Conservation (phyloP, 1,284 basidiomycete genomes). For the Heterobasidion irregulare region DNA sequence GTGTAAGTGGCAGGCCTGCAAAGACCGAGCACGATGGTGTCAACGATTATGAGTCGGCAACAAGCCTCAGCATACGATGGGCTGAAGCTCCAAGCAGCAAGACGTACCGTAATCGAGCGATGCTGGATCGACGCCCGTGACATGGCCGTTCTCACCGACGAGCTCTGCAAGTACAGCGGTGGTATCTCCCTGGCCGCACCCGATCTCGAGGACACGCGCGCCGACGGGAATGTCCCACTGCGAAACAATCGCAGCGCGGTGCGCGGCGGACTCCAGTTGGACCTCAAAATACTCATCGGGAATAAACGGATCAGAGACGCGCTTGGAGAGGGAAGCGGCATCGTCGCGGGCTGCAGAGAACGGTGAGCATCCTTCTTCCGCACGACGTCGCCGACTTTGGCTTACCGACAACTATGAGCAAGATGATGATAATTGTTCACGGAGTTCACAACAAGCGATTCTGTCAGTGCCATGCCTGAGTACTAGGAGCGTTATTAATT, state of each 20-base stretch:
- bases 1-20: slow-evolving; percentile 28
- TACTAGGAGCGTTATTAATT: no score
- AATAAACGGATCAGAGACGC: slow-evolving; percentile 13
- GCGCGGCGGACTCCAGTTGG: slow-evolving; percentile 21
- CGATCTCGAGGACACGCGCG: slow-evolving; percentile 28
- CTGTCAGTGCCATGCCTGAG: no score
- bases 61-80: background rate
- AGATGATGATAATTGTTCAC: no score
- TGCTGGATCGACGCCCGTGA: slow-evolving; percentile 33
- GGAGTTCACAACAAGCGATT: no score
- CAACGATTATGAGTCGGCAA: background rate
- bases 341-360: no score
- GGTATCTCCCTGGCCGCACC: slow-evolving; percentile 36
- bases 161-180: slow-evolving; percentile 28
- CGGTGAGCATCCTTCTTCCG: no score
- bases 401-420: no score
- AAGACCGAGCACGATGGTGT: background rate
- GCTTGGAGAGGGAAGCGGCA: background rate
- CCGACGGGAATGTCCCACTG: slow-evolving; percentile 25
- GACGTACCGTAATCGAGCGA: slow-evolving; percentile 27
- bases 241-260: slow-evolving; percentile 26
- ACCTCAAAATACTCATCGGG: slow-evolving; percentile 8
- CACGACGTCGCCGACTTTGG: no score
- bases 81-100: no score
- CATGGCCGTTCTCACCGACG: slow-evolving; percentile 27